Conservation (phyloP, 345 rosid species). For the Camelina neglecta region DNA sequence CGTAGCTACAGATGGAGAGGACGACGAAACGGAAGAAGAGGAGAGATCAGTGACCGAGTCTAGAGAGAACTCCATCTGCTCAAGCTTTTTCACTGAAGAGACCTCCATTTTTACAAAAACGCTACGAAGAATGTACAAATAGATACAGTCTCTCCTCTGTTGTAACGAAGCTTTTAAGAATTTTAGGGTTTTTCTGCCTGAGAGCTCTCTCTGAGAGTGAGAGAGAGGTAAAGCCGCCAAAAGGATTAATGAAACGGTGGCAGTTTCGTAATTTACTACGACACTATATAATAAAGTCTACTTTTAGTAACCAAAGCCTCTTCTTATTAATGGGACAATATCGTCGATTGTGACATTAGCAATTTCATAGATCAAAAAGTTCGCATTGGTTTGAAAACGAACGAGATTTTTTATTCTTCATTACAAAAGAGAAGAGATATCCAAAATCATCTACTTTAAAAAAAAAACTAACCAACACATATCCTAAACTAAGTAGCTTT, state of each 20-base stretch:
- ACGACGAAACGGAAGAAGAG: slow-evolving; percentile 50
- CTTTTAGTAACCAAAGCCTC: no score
- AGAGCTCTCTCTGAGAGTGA: slow-evolving; percentile 9
- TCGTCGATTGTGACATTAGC: no score
- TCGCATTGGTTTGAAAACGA: slow-evolving; percentile 18
- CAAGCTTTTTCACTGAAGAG: slow-evolving; percentile 41
- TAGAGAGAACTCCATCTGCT: slow-evolving; percentile 58
- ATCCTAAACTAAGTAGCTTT: slow-evolving; percentile 52
- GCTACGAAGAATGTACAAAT: slow-evolving; percentile 14
- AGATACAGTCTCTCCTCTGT: background rate
- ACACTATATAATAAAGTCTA: no score
- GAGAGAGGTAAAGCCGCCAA: slow-evolving; percentile 40
- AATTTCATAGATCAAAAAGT: slow-evolving; percentile 9
- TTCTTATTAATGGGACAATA: no score
- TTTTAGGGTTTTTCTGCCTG: slow-evolving; percentile 50
- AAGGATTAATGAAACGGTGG: slow-evolving; percentile 28
- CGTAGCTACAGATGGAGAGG: slow-evolving; percentile 59
- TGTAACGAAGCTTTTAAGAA: background rate
- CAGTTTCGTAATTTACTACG: slow-evolving; percentile 20
- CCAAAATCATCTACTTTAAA: slow-evolving; percentile 36
- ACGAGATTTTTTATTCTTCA: slow-evolving; percentile 28
- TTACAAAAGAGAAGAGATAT: slow-evolving; percentile 33
- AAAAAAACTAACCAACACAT: slow-evolving; percentile 29
- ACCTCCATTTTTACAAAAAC: slow-evolving; percentile 43
- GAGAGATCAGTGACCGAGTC: slow-evolving; percentile 65